These are phyloP conservation scores for Podila epigama DNA, from an alignment of 192 early-diverging fungal genomes.

Conservation along the genomic window DNA sequence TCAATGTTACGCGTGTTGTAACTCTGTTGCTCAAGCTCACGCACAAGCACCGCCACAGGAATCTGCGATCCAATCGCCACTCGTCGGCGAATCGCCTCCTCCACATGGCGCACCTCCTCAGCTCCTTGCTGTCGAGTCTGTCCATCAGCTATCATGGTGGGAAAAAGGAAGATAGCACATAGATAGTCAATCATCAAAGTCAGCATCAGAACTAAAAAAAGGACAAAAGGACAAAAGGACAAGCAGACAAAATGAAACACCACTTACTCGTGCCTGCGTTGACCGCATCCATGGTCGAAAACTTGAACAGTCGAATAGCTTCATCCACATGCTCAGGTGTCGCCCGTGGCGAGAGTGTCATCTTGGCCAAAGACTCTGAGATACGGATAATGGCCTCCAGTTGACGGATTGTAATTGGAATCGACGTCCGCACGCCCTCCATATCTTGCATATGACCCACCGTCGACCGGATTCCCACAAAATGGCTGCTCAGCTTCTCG, in stretches of 20 bases:
- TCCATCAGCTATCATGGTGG: slow-evolving; percentile 75
- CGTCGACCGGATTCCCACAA: slow-evolving; percentile 89
- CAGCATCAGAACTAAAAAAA: slow-evolving; percentile 5
- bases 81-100: slow-evolving; percentile 84
- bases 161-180: neutral
- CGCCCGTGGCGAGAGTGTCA: slow-evolving; percentile 85
- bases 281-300: slow-evolving; percentile 97
- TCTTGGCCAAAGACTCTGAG: slow-evolving; percentile 96
- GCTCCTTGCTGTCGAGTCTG: slow-evolving; percentile 77
- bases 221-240: too few relatives aligned
- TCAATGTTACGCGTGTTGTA: slow-evolving; percentile 57
- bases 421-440: slow-evolving; percentile 75
- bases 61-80: slow-evolving; percentile 89
- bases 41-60: slow-evolving; percentile 54
- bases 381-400: slow-evolving; percentile 99
- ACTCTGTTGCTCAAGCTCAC: slow-evolving; percentile 55
- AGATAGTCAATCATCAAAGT: neutral
- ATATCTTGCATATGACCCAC: slow-evolving; percentile 81
- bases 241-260: too few relatives aligned
- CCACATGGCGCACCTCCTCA: slow-evolving; percentile 79
- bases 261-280: slow-evolving; percentile 80
- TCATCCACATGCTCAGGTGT: slow-evolving; percentile 94
- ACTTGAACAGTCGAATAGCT: slow-evolving; percentile 97
- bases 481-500: slow-evolving; percentile 92
- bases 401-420: slow-evolving; percentile 98